Conservation (phyloP, 768 basidiomycete species). For the Glaciozyma antarctica region DNA sequence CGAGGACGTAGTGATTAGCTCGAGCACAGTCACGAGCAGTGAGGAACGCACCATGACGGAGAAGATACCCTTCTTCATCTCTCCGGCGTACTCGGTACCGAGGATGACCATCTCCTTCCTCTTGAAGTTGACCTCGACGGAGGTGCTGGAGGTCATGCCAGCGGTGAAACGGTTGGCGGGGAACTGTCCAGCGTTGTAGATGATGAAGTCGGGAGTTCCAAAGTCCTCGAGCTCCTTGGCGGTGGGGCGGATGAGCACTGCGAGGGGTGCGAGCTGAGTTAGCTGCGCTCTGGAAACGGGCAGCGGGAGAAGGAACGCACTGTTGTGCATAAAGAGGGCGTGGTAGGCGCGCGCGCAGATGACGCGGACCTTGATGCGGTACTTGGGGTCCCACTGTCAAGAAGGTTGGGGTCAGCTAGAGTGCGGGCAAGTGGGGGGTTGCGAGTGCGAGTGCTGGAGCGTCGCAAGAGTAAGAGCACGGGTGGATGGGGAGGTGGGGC, state of each 20-base stretch:
- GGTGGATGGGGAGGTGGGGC: too few species aligned
- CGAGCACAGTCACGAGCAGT: background rate
- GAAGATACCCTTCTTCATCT: conserved; percentile 99
- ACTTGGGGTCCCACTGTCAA: conserved; percentile 98
- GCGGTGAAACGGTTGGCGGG: conserved; percentile 95
- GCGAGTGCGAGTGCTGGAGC: too few species aligned
- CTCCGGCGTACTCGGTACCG: conserved; percentile 47
- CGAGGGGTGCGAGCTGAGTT: conserved; percentile 8
- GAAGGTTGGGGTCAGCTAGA: conserved; percentile 37
- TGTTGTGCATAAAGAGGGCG: conserved; percentile 54
- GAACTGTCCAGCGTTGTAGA: conserved; percentile 97
- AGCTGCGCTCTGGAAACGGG: background rate
- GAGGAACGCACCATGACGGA: conserved; percentile 69
- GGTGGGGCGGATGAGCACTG: conserved; percentile 96
- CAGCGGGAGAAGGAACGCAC: conserved; percentile 10
- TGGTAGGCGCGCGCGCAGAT: conserved; percentile 98
- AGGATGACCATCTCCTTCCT: conserved; percentile 99
- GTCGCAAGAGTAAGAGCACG: too few species aligned
- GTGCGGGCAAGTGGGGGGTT: background rate
- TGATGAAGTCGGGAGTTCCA: conserved; percentile 95
- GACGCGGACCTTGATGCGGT: conserved; percentile 98
- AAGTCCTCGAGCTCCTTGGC: conserved; percentile 86
- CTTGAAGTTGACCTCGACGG: conserved; percentile 99
- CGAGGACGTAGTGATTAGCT: background rate
- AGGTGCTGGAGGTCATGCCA: conserved; percentile 97